Conservation (phyloP, 371 early-diverging fungal species). For the Zychaea mexicana region DNA sequence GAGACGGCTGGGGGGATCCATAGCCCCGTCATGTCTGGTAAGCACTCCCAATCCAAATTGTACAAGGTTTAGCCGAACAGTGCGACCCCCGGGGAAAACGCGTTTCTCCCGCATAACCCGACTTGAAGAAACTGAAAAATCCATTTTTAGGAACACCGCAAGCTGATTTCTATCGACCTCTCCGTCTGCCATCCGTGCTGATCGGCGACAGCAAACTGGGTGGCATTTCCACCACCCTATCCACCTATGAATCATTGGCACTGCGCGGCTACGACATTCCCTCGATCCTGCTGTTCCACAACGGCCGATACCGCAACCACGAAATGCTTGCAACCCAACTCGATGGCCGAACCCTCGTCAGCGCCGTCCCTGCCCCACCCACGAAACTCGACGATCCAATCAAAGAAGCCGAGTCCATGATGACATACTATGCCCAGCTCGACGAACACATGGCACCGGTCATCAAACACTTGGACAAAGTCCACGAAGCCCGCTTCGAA, state of each 20-base stretch:
- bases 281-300: conserved; percentile 64
- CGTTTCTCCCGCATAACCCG: background rate
- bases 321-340: conserved; percentile 34
- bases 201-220: conserved; percentile 79
- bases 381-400: conserved; percentile 38
- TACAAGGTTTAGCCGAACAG: background rate
- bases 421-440: conserved; percentile 57
- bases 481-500: conserved; percentile 58
- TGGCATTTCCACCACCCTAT: conserved; percentile 81
- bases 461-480: conserved; percentile 46
- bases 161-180: conserved; percentile 71
- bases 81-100: background rate
- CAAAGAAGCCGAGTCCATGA: conserved; percentile 53
- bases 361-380: conserved; percentile 61
- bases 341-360: conserved; percentile 14
- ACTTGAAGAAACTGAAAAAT: background rate
- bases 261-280: conserved; percentile 78
- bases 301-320: conserved; percentile 66
- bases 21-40: conserved; percentile 81
- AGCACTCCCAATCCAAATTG: too few relatives aligned
- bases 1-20: conserved; percentile 81
- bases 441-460: conserved; percentile 53
- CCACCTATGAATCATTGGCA: conserved; percentile 72
- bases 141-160: conserved; percentile 60
- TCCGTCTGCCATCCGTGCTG: conserved; percentile 72